These are phyloP conservation scores for Aspergillus thermomutatus DNA, from an alignment of 2,329 filamentous ascomycete species.

Conservation along the genomic window DNA sequence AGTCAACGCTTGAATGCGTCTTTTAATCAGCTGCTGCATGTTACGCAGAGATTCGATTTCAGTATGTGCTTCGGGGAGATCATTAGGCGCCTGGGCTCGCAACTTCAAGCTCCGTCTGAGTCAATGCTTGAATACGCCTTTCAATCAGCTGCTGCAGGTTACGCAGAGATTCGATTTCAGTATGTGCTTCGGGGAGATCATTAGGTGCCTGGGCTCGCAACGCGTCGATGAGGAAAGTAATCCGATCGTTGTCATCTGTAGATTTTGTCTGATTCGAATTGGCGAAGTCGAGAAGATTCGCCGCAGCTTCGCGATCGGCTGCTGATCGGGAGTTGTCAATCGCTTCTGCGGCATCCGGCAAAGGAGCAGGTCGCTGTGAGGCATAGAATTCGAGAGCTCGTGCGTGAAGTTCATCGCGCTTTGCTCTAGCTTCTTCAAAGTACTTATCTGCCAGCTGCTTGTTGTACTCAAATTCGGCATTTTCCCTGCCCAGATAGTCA, in stretches of 20 bases:
- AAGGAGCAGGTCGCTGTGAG: conserved; percentile 17
- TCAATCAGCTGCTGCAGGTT: conserved; percentile 30
- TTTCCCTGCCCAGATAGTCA: conserved; percentile 18
- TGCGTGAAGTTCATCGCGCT: conserved; percentile 24
- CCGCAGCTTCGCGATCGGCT: conserved; percentile 30
- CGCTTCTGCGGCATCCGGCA: conserved; percentile 14
- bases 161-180: conserved; percentile 29
- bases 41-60: conserved; percentile 30
- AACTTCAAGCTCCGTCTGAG: no score
- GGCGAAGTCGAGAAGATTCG: conserved; percentile 31
- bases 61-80: conserved; percentile 22
- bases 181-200: conserved; percentile 22
- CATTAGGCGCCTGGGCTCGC: conserved; percentile 24
- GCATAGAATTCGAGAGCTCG: conserved; percentile 26
- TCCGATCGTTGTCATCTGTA: conserved; percentile 16
- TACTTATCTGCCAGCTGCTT: conserved; percentile 20
- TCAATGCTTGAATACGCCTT: conserved; percentile 29
- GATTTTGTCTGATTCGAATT: conserved; percentile 10
- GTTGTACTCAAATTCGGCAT: conserved; percentile 16
- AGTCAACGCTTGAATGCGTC: conserved; percentile 25
- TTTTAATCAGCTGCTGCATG: conserved; percentile 29
- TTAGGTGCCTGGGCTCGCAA: conserved; percentile 26
- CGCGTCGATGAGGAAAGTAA: conserved; percentile 29
- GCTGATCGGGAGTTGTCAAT: conserved; percentile 24
- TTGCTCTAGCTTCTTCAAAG: conserved; percentile 21